These are phyloP conservation scores for Penstemon barbatus DNA, from an alignment of 257 asterid species.

Conservation along the genomic window DNA sequence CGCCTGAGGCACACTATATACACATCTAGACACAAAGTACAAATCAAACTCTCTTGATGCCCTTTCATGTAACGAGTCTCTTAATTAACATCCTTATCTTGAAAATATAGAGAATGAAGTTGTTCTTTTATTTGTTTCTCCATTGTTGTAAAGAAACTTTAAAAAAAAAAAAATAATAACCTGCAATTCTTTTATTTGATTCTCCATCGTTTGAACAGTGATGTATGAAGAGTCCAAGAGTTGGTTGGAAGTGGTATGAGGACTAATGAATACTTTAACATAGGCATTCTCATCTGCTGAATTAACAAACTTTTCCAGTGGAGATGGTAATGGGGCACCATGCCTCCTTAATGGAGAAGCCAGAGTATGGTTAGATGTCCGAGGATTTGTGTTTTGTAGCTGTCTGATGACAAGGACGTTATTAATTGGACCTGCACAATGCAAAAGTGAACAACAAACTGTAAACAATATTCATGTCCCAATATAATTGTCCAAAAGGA, in stretches of 20 bases:
- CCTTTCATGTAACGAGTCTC: no score
- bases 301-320: slow-evolving; percentile 60
- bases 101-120: no score
- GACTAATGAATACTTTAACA: slow-evolving; percentile 46
- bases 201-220: slow-evolving; percentile 62
- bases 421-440: slow-evolving; percentile 68
- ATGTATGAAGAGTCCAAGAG: slow-evolving; percentile 44
- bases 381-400: slow-evolving; percentile 44
- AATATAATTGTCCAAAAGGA: neutral
- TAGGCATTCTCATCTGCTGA: slow-evolving; percentile 50
- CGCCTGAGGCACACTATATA: no score
- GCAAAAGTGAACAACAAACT: slow-evolving; percentile 23
- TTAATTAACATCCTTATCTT: no score
- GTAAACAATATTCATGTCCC: neutral
- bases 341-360: slow-evolving; percentile 48
- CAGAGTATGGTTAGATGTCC: slow-evolving; percentile 34
- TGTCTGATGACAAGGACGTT: slow-evolving; percentile 66
- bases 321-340: slow-evolving; percentile 50
- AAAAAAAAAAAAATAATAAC: slow-evolving; percentile 34
- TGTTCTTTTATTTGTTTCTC: no score
- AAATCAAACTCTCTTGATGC: no score
- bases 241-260: slow-evolving; percentile 39
- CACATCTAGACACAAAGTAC: no score
- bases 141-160: neutral
- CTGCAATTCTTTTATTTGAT: slow-evolving; percentile 79